Conservation (phyloP, 2,329 filamentous ascomycete species). For the Ascochyta rabiei region DNA sequence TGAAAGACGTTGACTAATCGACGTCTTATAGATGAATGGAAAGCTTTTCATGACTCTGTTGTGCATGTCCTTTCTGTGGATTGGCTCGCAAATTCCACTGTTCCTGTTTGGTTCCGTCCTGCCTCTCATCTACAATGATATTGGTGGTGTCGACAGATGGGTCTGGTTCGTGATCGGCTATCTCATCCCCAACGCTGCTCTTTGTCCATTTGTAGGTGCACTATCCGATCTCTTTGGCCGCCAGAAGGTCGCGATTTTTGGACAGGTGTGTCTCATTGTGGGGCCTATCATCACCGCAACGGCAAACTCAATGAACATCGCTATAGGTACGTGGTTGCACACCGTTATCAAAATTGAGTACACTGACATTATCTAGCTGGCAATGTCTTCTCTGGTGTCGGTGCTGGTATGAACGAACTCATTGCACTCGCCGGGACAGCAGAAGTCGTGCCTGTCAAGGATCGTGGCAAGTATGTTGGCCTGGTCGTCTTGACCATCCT, state of each 20-base stretch:
- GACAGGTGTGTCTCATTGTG: slow-evolving; percentile 45
- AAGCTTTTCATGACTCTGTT: slow-evolving; percentile 61
- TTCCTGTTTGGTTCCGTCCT: slow-evolving; percentile 52
- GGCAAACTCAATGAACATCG: slow-evolving; percentile 39
- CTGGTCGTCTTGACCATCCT: slow-evolving; percentile 66
- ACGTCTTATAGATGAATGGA: slow-evolving; percentile 29
- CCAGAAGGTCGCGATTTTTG: slow-evolving; percentile 41
- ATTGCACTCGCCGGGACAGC: slow-evolving; percentile 71
- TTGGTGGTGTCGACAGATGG: slow-evolving; percentile 66
- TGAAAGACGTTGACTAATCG: background rate
- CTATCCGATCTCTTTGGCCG: slow-evolving; percentile 44
- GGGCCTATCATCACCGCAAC: slow-evolving; percentile 42
- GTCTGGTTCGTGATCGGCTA: slow-evolving; percentile 61
- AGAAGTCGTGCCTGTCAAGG: slow-evolving; percentile 69
- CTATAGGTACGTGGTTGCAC: slow-evolving; percentile 28
- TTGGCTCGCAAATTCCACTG: slow-evolving; percentile 65
- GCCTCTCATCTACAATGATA: slow-evolving; percentile 62
- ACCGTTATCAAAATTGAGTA: too few relatives aligned
- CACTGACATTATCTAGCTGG: slow-evolving; percentile 23
- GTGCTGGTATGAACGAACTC: slow-evolving; percentile 71
- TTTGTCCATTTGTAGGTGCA: slow-evolving; percentile 68
- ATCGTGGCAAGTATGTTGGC: slow-evolving; percentile 68
- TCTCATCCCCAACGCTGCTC: slow-evolving; percentile 61
- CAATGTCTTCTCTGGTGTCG: slow-evolving; percentile 63
- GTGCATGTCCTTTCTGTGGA: slow-evolving; percentile 67